Base-by-base conservation (phyloP, 176 grass and related monocot species). In the Bothriochloa decipiens region DNA sequence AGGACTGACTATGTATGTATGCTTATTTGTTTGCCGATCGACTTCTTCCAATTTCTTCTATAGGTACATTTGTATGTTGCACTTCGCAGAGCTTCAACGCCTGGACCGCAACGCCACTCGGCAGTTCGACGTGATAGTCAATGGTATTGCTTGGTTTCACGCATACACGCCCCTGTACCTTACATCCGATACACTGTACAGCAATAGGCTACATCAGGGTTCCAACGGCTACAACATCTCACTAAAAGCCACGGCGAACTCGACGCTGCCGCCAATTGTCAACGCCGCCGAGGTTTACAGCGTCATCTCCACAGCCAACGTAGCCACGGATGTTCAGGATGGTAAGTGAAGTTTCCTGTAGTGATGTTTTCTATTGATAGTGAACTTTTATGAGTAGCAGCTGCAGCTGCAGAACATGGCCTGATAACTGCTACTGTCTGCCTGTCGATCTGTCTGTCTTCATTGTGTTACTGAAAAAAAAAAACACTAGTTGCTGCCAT, bases 221-320 rank as follows among this genome's bases (percentile, higher is more conserved):
- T 32, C 37, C 3, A 1, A 0, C 8, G 2, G 10, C 0, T 92
- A 92, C 70, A 81, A 52, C 22, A 1, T 89, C 45, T 65, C 90
- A 16, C 8, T 95, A 4, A 87, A 69, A 6, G 84, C 90, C 68
- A 81, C 93, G 0, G 45, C 27, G 7, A 85, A 90, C 70, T 95
- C 93, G 27, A 90, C 78, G 27, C 70, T 92, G 70, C 90, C 90
- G 13, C 93, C 93, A 0, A 68, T 95, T 63, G 68, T 95, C 82
- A 95, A 90, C 52, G 93, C 90, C 7, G 0, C 41, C 1, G 90
- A 95, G 88, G 9, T 88, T 12, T 92, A 83, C 79, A 80, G 61
- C 1, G 28, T 74, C 35, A 65, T 95, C 68, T 32, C 82, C 53
- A 42, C 78, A 2, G 15, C 45, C 61, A 68, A 66, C 53, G 9